Base-by-base conservation (phyloP, 2,329 filamentous ascomycete genomes). In the Xylariaceae sp. region DNA sequence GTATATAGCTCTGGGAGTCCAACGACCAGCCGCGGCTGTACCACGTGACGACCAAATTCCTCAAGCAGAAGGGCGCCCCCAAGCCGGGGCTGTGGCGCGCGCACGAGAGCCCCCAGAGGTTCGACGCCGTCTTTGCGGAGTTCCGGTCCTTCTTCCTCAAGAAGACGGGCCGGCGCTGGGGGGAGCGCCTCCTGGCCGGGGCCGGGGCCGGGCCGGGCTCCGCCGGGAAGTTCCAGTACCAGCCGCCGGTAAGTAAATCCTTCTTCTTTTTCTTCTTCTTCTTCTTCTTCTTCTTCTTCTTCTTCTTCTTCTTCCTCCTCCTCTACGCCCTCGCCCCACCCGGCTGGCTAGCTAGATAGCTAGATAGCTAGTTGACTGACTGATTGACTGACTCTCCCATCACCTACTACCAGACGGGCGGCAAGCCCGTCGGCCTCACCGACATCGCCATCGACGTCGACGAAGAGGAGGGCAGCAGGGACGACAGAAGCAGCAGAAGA, bases 1-100 rank as follows among this genome's bases (percentile, higher is more conserved):
- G n/a, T n/a, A n/a, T n/a, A n/a, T 42, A 87, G 80, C 65, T 89
- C 32, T 84, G 77, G 60, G 75, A 86, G 54, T 81, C 78, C 5
- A 67, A 75, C 39, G 60, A 67, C 9, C 57, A 60, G 11, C 80
- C 80, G 0, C 64, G 61, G 38, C 67, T 72, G 0, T 88, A 85
- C 58, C 71, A 68, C 43, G 72, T 75, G 29, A 72, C 72, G 6
- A 68, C 66, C 29, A 73, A 72, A 34, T 64, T 62, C 43, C 64
- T 62, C 46, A 63, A 63, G 33, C 61, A 57, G 35, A n/a, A n/a
- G n/a, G n/a, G n/a, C n/a, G n/a, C n/a, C n/a, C n/a, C n/a, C n/a
- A n/a, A n/a, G n/a, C n/a, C n/a, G n/a, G n/a, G n/a, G n/a, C n/a
- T n/a, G n/a, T n/a, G n/a, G n/a, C n/a, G n/a, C n/a, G n/a, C n/a